Evolutionary conservation across 2,329 filamentous ascomycete species (phyloP).

Genomic region (Rhynchosporium graminicola): DNA sequence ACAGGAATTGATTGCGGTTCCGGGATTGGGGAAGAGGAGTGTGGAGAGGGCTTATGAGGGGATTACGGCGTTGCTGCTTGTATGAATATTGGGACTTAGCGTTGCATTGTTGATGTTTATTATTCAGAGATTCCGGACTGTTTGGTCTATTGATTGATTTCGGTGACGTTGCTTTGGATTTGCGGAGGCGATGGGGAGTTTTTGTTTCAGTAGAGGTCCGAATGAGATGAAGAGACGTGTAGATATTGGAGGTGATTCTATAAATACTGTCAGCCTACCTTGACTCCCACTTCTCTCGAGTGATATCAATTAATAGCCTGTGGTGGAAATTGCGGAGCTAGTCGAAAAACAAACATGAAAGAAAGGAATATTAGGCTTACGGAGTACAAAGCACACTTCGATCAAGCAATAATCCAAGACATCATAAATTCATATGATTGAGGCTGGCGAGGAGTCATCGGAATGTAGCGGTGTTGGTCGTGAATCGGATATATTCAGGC

Average conservation of each 20-base stretch:
- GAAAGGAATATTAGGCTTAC: too few relatives aligned
- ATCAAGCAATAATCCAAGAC: too few relatives aligned
- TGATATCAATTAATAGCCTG: too few relatives aligned
- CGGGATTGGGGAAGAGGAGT: constrained; percentile 57
- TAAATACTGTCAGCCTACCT: neutral
- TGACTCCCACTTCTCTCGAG: neutral
- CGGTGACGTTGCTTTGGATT: neutral
- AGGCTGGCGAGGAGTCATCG: too few relatives aligned
- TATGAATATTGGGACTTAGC: constrained; percentile 24
- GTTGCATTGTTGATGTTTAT: constrained; percentile 29
- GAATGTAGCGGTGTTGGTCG: too few relatives aligned
- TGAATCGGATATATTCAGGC: too few relatives aligned
- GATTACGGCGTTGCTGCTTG: constrained; percentile 34
- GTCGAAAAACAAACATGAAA: too few relatives aligned
- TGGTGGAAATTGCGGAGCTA: too few relatives aligned
- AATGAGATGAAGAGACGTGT: neutral
- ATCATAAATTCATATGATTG: too few relatives aligned
- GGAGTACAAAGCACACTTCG: too few relatives aligned
- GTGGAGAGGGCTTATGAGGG: constrained; percentile 54
- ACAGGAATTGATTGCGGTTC: constrained; percentile 53
- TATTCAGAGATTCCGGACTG: constrained; percentile 12
- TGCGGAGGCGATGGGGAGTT: constrained; percentile 8
- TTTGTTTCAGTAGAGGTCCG: constrained; percentile 5
- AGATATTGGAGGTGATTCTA: constrained; percentile 6
- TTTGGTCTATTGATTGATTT: constrained; percentile 8